Percentiles rank a stretch among this genome's conserved stretches.
These are phyloP conservation scores for Saccharomycopsis crataegensis DNA, from an alignment of 1,139 yeast genomes.

Conservation along the genomic window DNA sequence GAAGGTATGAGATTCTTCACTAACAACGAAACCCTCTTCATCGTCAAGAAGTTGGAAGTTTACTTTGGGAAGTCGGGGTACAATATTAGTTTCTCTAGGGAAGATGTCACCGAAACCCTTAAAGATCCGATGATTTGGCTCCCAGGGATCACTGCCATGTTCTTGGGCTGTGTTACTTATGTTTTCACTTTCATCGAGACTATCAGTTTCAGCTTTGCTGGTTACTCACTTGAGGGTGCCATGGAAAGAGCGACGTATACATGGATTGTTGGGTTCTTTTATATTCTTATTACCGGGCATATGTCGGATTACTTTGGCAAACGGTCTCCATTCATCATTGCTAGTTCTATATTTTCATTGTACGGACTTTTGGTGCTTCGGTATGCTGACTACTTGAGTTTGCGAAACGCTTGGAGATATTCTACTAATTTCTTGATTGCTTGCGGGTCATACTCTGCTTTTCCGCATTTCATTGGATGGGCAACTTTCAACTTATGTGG, in stretches of 20 bases:
- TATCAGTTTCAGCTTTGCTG: slow-evolving; percentile 64
- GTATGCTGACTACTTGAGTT: neutral
- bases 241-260: slow-evolving; percentile 68
- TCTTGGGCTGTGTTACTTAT: slow-evolving; percentile 36
- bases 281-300: slow-evolving; percentile 39
- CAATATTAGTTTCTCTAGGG: slow-evolving; percentile 38
- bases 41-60: slow-evolving; percentile 46
- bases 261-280: slow-evolving; percentile 51
- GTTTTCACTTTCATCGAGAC: slow-evolving; percentile 34
- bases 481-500: slow-evolving; percentile 56
- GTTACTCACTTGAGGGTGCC: slow-evolving; percentile 53
- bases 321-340: slow-evolving; percentile 43
- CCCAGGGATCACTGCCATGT: slow-evolving; percentile 46
- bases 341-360: slow-evolving; percentile 30
- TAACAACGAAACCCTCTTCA: slow-evolving; percentile 40
- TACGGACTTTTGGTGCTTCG: neutral
- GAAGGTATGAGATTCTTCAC: slow-evolving; percentile 44
- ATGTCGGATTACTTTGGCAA: slow-evolving; percentile 41
- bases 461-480: slow-evolving; percentile 71
- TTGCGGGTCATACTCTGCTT: slow-evolving; percentile 52
- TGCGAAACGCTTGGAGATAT: slow-evolving; percentile 31
- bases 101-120: slow-evolving; percentile 28
- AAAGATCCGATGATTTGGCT: slow-evolving; percentile 34
- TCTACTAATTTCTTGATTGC: slow-evolving; percentile 62
- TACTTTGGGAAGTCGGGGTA: slow-evolving; percentile 44